A percentile compares a stretch with the other conserved stretches of the same genome.
These are phyloP conservation scores for Salvia hispanica DNA, from an alignment of 257 asterid species.

Conservation along the genomic window DNA sequence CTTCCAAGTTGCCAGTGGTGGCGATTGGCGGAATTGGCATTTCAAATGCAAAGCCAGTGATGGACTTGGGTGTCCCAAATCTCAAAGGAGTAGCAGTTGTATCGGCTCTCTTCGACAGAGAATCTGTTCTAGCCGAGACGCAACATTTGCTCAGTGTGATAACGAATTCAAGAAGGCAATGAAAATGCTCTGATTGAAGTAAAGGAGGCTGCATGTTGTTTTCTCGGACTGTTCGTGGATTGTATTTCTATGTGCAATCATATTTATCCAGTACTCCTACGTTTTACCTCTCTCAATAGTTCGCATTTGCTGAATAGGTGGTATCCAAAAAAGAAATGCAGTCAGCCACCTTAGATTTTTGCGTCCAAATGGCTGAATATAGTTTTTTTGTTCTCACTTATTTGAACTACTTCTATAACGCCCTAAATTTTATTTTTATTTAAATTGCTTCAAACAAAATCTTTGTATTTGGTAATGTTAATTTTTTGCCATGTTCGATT, in stretches of 20 bases:
- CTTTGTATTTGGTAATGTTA: too few species aligned
- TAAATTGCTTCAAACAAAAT: too few species aligned
- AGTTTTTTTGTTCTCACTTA: too few species aligned
- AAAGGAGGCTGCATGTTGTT: neutral
- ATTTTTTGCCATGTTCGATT: too few species aligned
- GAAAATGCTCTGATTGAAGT: neutral
- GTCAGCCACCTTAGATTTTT: too few species aligned
- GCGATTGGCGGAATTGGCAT: slow-evolving; percentile 86
- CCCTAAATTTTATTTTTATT: too few species aligned
- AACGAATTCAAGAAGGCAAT: slow-evolving; percentile 17
- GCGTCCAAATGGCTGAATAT: too few species aligned
- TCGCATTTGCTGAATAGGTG: too few species aligned
- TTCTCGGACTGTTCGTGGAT: neutral
- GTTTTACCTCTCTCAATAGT: too few species aligned
- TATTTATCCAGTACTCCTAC: too few species aligned
- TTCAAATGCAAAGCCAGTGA: slow-evolving; percentile 58
- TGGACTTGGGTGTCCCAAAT: slow-evolving; percentile 61
- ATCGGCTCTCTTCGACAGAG: slow-evolving; percentile 82
- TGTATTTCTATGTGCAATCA: neutral
- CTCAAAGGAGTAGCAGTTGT: slow-evolving; percentile 90
- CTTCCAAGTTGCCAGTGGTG: slow-evolving; percentile 86
- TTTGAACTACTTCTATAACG: too few species aligned
- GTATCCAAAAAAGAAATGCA: too few species aligned
- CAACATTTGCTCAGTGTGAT: slow-evolving; percentile 51
- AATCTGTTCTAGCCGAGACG: slow-evolving; percentile 59